Conservation (phyloP, 768 basidiomycete species). For the Mycena alexandri region DNA sequence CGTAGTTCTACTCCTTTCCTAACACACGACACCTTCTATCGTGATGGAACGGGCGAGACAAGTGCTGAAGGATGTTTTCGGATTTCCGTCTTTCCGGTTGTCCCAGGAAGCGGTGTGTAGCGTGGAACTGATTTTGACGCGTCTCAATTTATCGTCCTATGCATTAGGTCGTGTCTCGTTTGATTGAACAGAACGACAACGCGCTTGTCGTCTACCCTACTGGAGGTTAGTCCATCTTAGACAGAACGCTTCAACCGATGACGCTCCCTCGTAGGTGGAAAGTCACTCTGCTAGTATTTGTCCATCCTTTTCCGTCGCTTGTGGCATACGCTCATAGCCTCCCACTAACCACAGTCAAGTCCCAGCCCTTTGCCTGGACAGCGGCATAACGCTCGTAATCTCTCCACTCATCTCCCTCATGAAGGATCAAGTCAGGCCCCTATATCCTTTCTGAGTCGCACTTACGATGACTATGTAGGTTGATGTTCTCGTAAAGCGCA, state of each 20-base stretch:
- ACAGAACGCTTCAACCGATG: neutral
- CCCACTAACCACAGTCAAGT: slow-evolving; percentile 48
- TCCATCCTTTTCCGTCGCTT: slow-evolving; percentile 26
- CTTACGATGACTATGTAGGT: slow-evolving; percentile 50
- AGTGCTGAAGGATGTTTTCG: slow-evolving; percentile 47
- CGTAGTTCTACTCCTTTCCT: neutral
- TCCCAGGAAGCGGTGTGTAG: slow-evolving; percentile 51
- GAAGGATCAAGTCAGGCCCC: slow-evolving; percentile 48
- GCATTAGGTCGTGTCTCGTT: slow-evolving; percentile 48
- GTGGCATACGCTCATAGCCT: too few species aligned
- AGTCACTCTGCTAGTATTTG: slow-evolving; percentile 33
- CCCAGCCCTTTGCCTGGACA: slow-evolving; percentile 53
- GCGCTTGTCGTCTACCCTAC: slow-evolving; percentile 58
- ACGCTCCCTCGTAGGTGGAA: slow-evolving; percentile 4
- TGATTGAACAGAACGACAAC: slow-evolving; percentile 55
- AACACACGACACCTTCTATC: too few species aligned
- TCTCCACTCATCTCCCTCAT: slow-evolving; percentile 52
- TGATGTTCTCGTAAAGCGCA: slow-evolving; percentile 47
- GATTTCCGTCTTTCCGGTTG: slow-evolving; percentile 51
- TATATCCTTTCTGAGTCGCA: neutral
- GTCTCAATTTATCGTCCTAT: neutral
- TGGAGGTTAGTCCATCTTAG: slow-evolving; percentile 38
- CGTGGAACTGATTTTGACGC: neutral
- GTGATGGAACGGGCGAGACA: slow-evolving; percentile 27
- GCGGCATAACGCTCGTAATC: slow-evolving; percentile 51